These are phyloP conservation scores for Cladosporium velox DNA, from an alignment of 2,329 filamentous ascomycete genomes.

Conservation along the genomic window DNA sequence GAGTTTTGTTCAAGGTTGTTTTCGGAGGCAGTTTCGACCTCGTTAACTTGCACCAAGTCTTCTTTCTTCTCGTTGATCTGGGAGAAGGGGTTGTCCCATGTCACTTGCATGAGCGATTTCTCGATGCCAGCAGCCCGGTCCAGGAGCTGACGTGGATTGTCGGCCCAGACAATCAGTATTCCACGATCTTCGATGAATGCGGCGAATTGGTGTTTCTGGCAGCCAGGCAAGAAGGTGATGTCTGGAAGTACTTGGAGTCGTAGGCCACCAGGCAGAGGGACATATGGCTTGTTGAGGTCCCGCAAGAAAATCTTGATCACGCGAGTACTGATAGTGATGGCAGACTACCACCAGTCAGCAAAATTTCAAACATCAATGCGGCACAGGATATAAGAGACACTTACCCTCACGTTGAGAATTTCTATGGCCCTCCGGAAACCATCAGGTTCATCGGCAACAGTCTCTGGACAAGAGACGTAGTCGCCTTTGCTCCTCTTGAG, in stretches of 20 bases:
- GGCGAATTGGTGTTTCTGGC: constrained; percentile 67
- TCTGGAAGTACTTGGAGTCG: constrained; percentile 63
- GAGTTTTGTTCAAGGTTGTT: constrained; percentile 41
- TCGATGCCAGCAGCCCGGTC: constrained; percentile 56
- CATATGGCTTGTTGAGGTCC: constrained; percentile 53
- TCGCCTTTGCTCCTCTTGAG: constrained; percentile 55
- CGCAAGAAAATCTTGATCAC: constrained; percentile 64
- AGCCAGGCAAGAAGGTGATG: constrained; percentile 58
- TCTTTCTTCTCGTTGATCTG: constrained; percentile 48
- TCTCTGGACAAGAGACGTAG: constrained; percentile 55
- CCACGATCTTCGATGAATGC: constrained; percentile 62
- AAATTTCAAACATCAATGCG: background rate
- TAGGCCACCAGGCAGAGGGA: constrained; percentile 60
- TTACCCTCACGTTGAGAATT: constrained; percentile 57
- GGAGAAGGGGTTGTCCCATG: constrained; percentile 54
- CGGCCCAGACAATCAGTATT: constrained; percentile 65
- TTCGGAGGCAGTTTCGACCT: constrained; percentile 34
- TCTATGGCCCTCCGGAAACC: constrained; percentile 54
- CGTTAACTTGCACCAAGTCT: constrained; percentile 39
- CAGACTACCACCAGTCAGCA: constrained; percentile 48
- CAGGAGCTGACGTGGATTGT: constrained; percentile 59
- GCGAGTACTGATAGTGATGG: constrained; percentile 67
- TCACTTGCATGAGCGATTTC: constrained; percentile 57
- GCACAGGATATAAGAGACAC: constrained; percentile 26
- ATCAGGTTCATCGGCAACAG: constrained; percentile 47